Base-by-base conservation (phyloP, 2,329 filamentous ascomycete species). In the Fusarium mexicanum region DNA sequence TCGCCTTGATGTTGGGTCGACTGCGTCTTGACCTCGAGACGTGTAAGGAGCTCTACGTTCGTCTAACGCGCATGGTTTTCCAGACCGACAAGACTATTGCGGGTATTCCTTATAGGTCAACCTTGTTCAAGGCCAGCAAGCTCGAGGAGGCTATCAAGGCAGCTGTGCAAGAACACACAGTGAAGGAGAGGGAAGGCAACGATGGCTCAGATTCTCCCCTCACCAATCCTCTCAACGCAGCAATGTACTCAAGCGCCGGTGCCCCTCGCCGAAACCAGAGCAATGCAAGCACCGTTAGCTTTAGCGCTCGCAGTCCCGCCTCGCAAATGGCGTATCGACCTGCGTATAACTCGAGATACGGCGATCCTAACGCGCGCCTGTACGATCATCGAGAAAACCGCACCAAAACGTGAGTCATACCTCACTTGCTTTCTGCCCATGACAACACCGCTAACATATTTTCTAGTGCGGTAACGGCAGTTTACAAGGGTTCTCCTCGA, bases 21-120 rank as follows among this genome's bases (percentile, higher is more conserved):
- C 84, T 99, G 77, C 92, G 96, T 54, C 90, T 99, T 76, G 95
- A 98, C 78, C 87, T 99, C 41, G 96, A 98, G 83, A 98, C 95
- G 0, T 98, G 96, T 89, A 99, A 98, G 84, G 94, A 98, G 79
- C 91, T 98, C 26, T 99, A 98, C 79, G 95, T 98, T 77, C 93
- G 94, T 77, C 92, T 99, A 89, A 99, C 96, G 38, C 91, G 93
- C 78, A 92, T 93, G 82, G 96, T 99, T 5, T 99, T 99, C 79
- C 93, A 98, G 85, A 98, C 96, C 10, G 96, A 99, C 85, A 99
- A 99, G 86, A 98, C 96, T 9, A 93, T 99, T 77, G 94, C 94
- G 40, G 96, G 96, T 17, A 98, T 99, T 67, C 96, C 96, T 0
- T 98, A 97, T 81, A 92, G 95, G 41, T 94, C 94, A 10, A 99